A percentile compares a stretch with the other conserved stretches of the same genome.
Evolutionary conservation across 1,284 basidiomycete genomes (phyloP).

Genomic region (Ceratobasidium sp.): DNA sequence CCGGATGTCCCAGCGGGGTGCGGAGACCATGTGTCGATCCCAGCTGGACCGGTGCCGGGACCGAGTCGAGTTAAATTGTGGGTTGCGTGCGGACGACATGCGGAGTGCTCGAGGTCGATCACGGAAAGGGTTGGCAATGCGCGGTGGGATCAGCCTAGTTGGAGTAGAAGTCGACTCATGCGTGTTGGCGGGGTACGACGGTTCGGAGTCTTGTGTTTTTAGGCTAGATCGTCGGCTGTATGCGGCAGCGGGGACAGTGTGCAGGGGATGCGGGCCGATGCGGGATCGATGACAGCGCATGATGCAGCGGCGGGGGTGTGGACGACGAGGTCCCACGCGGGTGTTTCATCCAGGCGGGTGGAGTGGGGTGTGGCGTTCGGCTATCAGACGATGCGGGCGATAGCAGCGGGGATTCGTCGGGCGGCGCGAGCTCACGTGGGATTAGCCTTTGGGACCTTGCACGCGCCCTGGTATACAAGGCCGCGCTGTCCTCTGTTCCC

Average conservation of each 20-base stretch:
- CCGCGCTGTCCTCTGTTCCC: neutral
- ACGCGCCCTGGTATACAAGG: conserved; percentile 23
- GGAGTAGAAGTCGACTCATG: too few relatives aligned
- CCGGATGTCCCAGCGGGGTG: neutral
- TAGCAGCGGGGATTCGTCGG: conserved; percentile 29
- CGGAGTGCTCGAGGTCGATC: neutral
- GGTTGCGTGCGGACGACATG: neutral
- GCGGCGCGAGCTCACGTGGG: conserved; percentile 27
- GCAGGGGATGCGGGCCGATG: neutral
- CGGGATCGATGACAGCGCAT: neutral
- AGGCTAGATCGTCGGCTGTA: neutral
- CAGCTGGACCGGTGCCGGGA: neutral
- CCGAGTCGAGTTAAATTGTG: conserved; percentile 10
- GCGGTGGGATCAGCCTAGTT: too few relatives aligned
- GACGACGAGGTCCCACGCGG: neutral
- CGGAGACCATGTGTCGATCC: neutral
- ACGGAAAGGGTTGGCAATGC: neutral
- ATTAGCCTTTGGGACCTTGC: conserved; percentile 36
- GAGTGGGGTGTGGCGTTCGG: neutral
- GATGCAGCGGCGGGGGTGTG: conserved; percentile 11
- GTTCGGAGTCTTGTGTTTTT: neutral
- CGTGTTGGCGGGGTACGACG: too few relatives aligned
- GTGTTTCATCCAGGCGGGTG: conserved; percentile 9
- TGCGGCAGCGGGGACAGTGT: neutral
- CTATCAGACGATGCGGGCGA: conserved; percentile 25